These are phyloP conservation scores for Ilyonectria robusta DNA, from an alignment of 2,329 filamentous ascomycete genomes.

Conservation along the genomic window DNA sequence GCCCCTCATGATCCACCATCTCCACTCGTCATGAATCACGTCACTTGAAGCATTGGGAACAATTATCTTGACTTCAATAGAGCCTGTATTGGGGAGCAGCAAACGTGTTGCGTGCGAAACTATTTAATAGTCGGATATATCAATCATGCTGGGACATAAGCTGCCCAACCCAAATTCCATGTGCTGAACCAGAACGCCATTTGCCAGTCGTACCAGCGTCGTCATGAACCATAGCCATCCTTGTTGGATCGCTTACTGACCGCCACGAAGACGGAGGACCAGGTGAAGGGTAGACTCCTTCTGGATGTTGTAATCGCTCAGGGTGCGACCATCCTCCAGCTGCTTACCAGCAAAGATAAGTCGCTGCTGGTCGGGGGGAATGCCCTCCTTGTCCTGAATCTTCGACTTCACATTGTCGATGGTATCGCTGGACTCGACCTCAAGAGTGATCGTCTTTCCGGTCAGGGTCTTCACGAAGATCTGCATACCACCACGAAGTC, in stretches of 20 bases:
- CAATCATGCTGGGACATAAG: conserved; percentile 35
- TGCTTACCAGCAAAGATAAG: conserved; percentile 98
- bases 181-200: conserved; percentile 45
- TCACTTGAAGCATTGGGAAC: conserved; percentile 6
- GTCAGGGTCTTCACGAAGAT: conserved; percentile 87
- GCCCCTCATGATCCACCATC: conserved; percentile 26
- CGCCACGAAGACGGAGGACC: conserved; percentile 91
- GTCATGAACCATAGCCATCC: conserved; percentile 68
- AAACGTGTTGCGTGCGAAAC: conserved; percentile 26
- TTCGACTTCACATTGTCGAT: conserved; percentile 98
- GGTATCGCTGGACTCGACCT: conserved; percentile 90
- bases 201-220: conserved; percentile 79
- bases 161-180: conserved; percentile 39
- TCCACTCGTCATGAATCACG: conserved; percentile 25
- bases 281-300: conserved; percentile 91
- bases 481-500: conserved; percentile 86
- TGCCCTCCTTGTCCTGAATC: conserved; percentile 99
- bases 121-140: conserved; percentile 41
- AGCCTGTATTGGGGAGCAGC: conserved; percentile 41
- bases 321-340: conserved; percentile 91
- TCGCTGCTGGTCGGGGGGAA: conserved; percentile 95
- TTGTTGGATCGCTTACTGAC: conserved; percentile 57
- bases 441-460: conserved; percentile 94
- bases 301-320: conserved; percentile 96
- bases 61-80: conserved; percentile 34